Base-by-base conservation (phyloP, 495 filamentous ascomycete genomes). In the Xylaria bambusicola region DNA sequence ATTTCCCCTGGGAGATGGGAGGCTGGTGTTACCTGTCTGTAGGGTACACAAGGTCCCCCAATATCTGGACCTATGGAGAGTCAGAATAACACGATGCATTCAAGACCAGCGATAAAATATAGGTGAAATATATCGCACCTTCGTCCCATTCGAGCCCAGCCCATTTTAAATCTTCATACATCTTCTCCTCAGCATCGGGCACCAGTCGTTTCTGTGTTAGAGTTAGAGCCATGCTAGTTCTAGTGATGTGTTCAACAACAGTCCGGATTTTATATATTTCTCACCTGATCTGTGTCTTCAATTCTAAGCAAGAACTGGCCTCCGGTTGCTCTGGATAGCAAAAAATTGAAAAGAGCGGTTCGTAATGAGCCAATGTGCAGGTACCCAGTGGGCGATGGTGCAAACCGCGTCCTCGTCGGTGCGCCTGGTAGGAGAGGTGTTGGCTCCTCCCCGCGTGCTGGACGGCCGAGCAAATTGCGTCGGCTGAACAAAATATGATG, bases 221-320 rank as follows among this genome's bases (percentile, higher is more conserved):
- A 21, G 58, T 70, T 40, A 65, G 61, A 46, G 61, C 18, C 40
- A 6, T 42, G 47, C 35, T 56, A 51, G 27, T 17, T 45, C 13
- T 26, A 12, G 5, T 58, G 24, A 31, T 15, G 3, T 59, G 23
- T 1, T 13, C 5, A 33, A 15, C 26, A 52, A 18, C 6, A 17
- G n/a, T n/a, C n/a, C n/a, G 1, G 38, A 38, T 13, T 15, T n/a
- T 13, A 29, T 6, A 17, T 36, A 10, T 33, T 33, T 10, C 66
- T 68, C 67, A 96, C 92, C 83, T 90, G 87, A 76, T 98, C 94
- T 35, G 94, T 98, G 69, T 98, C 94, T 78, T 98, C 94, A 62
- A 98, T 84, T 49, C 94, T 85, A 29, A 98, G 73, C 3, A 98
- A 66, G 64, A 98, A 98, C 74, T 97, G 88, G n/a, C 94, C 94